Evolutionary conservation across 2,329 filamentous ascomycete genomes (phyloP), one percentile per base, ranked within the genome.

Genomic region (Pezicula carpinea): DNA sequence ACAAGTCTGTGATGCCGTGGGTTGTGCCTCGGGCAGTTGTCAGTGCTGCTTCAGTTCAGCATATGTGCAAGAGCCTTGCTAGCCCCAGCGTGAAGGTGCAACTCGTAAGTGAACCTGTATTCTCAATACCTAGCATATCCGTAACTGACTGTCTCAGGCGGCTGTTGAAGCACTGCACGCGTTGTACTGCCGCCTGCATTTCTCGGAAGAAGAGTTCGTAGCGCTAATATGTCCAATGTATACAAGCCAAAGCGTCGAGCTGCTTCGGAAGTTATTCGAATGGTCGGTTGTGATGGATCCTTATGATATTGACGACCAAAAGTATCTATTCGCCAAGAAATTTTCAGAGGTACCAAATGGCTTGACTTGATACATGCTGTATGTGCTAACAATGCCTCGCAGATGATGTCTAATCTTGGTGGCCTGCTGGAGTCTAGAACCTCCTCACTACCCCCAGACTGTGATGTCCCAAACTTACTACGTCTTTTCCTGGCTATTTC

Each of bases 301-400:
- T 3, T 80, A 88, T 49, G 85, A 96, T 57, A 82, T 96, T 49
- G 88, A 96, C 55, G 89, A 96, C 60, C 85, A 90, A 60, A 95
- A 90, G 63, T 97, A 99, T 64, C 82, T 89, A 46, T 82, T 96
- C 56, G 83, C 88, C 34, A 97, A 97, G 71, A 96, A 95, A 67
- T 80, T 97, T 39, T 90, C 91, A 1, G 93, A 99, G 79, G 87
- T 90, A 75, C 55, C 69, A 57, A 10, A 26, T 13, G 21, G 2
- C 33, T 29, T 18, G 19, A 39, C 6, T 15, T 44, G 22, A 32
- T 23, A 23, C 14, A 17, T 8, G 22, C 34, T 4, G 22, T 23
- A 36, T 40, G 14, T 40, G 31, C 47, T 57, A 45, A 54, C 39
- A 15, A 42, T 3, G 21, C 11, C 17, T 39, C 54, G 22, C 22